Evolutionary conservation across 352 stramenopile species (phyloP).

Genomic region (Phytophthora meadii): DNA sequence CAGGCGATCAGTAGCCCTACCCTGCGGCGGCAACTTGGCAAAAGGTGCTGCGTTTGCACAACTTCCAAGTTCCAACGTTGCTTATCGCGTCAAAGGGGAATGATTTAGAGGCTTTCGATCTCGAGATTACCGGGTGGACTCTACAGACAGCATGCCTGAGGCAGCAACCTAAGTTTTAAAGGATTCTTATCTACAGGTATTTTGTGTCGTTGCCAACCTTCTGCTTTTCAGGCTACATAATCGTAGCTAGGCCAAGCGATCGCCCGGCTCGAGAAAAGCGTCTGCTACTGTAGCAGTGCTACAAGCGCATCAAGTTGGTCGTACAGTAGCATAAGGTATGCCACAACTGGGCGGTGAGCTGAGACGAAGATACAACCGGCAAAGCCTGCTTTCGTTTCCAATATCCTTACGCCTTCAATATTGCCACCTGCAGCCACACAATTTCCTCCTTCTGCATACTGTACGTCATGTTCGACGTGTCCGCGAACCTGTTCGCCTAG

Average conservation of each 20-base stretch:
- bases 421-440: slow-evolving; percentile 14
- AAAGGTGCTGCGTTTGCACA: no score
- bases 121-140: slow-evolving; percentile 10
- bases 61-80: no score
- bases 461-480: neutral
- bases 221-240: slow-evolving; percentile 20
- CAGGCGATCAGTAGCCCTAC: slow-evolving; percentile 8
- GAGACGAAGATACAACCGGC: slow-evolving; percentile 10
- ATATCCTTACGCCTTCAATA: slow-evolving; percentile 4
- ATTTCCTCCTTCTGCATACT: slow-evolving; percentile 18
- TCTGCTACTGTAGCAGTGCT: slow-evolving; percentile 7
- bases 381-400: slow-evolving; percentile 24
- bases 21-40: neutral
- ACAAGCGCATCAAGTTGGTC: slow-evolving; percentile 9
- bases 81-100: neutral
- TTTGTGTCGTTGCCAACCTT: slow-evolving; percentile 12
- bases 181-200: slow-evolving; percentile 19
- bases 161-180: neutral
- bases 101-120: neutral
- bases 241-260: slow-evolving; percentile 12
- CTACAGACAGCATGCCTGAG: neutral
- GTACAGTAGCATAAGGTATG: neutral
- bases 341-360: neutral
- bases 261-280: slow-evolving; percentile 17
- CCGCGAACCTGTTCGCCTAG: neutral